These are phyloP conservation scores for Crithidia sp. DNA, from an alignment of 208 protist species.

Conservation along the genomic window DNA sequence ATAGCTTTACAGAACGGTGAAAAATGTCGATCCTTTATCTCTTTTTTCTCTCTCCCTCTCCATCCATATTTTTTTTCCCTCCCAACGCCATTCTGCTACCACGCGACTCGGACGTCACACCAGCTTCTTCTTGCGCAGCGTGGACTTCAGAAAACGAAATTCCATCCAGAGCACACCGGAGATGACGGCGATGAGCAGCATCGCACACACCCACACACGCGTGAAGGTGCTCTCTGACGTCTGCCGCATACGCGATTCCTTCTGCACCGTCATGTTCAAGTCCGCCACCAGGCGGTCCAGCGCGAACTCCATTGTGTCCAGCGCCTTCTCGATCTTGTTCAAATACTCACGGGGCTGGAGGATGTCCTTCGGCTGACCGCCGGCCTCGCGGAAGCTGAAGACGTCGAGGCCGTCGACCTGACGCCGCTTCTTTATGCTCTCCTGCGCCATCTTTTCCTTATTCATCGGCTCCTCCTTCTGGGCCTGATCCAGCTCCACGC, in stretches of 20 bases:
- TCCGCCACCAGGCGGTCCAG: constrained; percentile 16
- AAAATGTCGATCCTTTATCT: neutral
- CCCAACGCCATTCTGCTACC: neutral
- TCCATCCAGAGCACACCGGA: constrained; percentile 55
- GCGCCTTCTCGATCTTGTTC: constrained; percentile 29
- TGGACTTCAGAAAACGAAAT: constrained; percentile 73
- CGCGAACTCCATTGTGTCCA: constrained; percentile 22
- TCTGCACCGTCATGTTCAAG: constrained; percentile 10
- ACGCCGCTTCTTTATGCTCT: constrained; percentile 14
- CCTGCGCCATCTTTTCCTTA: constrained; percentile 10
- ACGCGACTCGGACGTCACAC: constrained; percentile 10
- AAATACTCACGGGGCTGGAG: constrained; percentile 66
- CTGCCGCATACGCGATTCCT: constrained; percentile 55
- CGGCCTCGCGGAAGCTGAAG: constrained; percentile 64
- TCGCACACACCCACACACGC: constrained; percentile 69
- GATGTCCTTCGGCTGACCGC: constrained; percentile 66
- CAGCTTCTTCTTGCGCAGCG: constrained; percentile 70
- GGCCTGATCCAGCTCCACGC: constrained; percentile 26
- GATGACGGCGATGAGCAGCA: constrained; percentile 51
- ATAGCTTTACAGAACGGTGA: neutral
- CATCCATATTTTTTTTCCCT: neutral
- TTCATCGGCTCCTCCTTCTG: neutral
- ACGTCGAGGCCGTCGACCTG: constrained; percentile 69
- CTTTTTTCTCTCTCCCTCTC: constrained; percentile 1
- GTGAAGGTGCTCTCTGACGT: constrained; percentile 85